Conservation (phyloP, 2,329 filamentous ascomycete species). For the Whalleya microplaca region DNA sequence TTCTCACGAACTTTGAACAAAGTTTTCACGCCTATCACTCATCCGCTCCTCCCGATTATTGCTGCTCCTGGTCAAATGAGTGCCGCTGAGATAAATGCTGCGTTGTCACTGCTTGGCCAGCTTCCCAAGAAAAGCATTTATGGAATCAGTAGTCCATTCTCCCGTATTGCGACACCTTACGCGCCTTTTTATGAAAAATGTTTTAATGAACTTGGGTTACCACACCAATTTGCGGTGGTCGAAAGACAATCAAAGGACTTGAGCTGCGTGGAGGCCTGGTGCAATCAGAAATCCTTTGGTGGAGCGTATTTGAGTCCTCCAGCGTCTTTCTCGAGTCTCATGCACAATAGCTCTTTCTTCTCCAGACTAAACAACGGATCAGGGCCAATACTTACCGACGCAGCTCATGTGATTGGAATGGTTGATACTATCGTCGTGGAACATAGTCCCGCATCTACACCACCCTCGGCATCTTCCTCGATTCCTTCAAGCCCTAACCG, state of each 20-base stretch:
- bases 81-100: slow-evolving; percentile 82
- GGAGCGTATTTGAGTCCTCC: slow-evolving; percentile 82
- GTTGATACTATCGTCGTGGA: slow-evolving; percentile 79
- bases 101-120: slow-evolving; percentile 77
- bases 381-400: slow-evolving; percentile 69
- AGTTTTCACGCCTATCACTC: slow-evolving; percentile 86
- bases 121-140: slow-evolving; percentile 80
- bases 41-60: slow-evolving; percentile 80
- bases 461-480: slow-evolving; percentile 50
- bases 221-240: slow-evolving; percentile 76
- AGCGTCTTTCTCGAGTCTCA: slow-evolving; percentile 62
- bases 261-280: slow-evolving; percentile 70
- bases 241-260: slow-evolving; percentile 70
- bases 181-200: slow-evolving; percentile 87
- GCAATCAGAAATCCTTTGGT: slow-evolving; percentile 76
- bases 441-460: slow-evolving; percentile 47
- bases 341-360: slow-evolving; percentile 59
- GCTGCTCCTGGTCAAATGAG: slow-evolving; percentile 86
- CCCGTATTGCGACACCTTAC: slow-evolving; percentile 67
- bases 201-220: slow-evolving; percentile 82
- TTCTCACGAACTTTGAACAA: slow-evolving; percentile 83
- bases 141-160: slow-evolving; percentile 73
- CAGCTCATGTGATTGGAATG: slow-evolving; percentile 77
- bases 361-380: slow-evolving; percentile 52
- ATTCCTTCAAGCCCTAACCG: slow-evolving; percentile 53